Evolutionary conservation across 2,329 filamentous ascomycete genomes (phyloP), one percentile per base, ranked within the genome.

Genomic region (Pseudogymnoascus sp.): DNA sequence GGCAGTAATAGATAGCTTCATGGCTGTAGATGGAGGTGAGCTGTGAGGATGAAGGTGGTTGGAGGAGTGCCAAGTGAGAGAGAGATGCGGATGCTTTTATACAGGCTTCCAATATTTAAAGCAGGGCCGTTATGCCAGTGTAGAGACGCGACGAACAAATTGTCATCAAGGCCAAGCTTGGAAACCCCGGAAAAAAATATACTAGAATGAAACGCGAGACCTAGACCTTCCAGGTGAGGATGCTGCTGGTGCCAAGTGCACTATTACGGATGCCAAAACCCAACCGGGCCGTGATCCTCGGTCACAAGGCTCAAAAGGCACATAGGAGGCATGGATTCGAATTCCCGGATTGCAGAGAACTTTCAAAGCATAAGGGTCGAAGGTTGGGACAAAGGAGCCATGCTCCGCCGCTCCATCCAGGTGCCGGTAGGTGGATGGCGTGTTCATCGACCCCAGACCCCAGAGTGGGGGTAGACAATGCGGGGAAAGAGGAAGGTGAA

Each of bases 251-350:
- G 46, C 46, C 46, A 56, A 56, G 46, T 56, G 28, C n/a, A 12
- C 10, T 5, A 18, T 34, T 34, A 56, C 18, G 46, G 25, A 12
- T 5, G 10, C 18, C 18, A 53, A 11, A 10, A 34, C 25, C 18
- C 25, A 34, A 56, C 46, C 46, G 46, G 46, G 46, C 46, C 46
- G 46, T 34, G 46, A 56, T 56, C 46, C 46, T 56, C 28, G 46
- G 25, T 56, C 46, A 56, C 46, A 34, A 56, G 46, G 46, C 25
- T 7, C 28, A 23, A 56, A 34, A 18, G n/a, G 8, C n/a, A 56
- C n/a, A 56, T 18, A 56, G 3, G 25, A 34, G 46, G 14, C 46
- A 34, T 56, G 25, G 46, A 18, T 18, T 53, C 8, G 5, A 53
- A 53, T 31, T 6, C 23, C 25, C 10, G n/a, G 25, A 28, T 56